These are phyloP conservation scores for Ophiocordyceps camponoti-saundersi DNA, from an alignment of 2,329 filamentous ascomycete genomes.

Conservation along the genomic window DNA sequence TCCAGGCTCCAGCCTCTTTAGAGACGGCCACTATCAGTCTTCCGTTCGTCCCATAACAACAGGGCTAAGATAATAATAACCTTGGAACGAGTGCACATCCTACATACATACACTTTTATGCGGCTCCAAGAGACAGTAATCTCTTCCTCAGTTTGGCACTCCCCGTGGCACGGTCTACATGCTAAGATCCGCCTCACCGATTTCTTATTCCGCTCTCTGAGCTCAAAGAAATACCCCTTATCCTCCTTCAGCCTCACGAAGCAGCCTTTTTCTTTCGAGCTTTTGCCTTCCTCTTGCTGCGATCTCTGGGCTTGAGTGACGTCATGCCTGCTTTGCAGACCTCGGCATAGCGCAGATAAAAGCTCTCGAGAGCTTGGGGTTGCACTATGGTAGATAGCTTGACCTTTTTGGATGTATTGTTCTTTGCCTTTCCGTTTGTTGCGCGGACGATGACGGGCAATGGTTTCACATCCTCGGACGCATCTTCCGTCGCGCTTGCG, in stretches of 20 bases:
- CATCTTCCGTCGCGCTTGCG: conserved; percentile 28
- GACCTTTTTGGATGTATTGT: conserved; percentile 38
- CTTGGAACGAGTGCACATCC: too few species aligned
- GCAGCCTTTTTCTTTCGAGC: conserved; percentile 51
- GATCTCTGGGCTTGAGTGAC: conserved; percentile 80
- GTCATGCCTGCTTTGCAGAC: conserved; percentile 81
- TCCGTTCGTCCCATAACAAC: too few species aligned
- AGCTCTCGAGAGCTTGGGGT: conserved; percentile 56
- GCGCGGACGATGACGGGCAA: conserved; percentile 68
- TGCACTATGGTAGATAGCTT: conserved; percentile 76
- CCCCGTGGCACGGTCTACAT: too few species aligned
- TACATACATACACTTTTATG: too few species aligned
- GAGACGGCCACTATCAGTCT: too few species aligned
- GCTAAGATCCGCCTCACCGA: too few species aligned
- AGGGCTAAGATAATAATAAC: too few species aligned
- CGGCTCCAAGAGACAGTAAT: too few species aligned
- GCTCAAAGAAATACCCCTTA: background rate
- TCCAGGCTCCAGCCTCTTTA: too few species aligned
- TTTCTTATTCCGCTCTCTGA: too few species aligned
- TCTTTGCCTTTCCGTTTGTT: conserved; percentile 57
- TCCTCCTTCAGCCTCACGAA: conserved; percentile 1
- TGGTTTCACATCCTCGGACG: conserved; percentile 41
- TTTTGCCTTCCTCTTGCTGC: conserved; percentile 70
- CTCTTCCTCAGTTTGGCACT: too few species aligned
- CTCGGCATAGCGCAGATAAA: conserved; percentile 77